Evolutionary conservation across 768 basidiomycete genomes (phyloP), one percentile per base, ranked within the genome.

Genomic region (Naematelia encephala): DNA sequence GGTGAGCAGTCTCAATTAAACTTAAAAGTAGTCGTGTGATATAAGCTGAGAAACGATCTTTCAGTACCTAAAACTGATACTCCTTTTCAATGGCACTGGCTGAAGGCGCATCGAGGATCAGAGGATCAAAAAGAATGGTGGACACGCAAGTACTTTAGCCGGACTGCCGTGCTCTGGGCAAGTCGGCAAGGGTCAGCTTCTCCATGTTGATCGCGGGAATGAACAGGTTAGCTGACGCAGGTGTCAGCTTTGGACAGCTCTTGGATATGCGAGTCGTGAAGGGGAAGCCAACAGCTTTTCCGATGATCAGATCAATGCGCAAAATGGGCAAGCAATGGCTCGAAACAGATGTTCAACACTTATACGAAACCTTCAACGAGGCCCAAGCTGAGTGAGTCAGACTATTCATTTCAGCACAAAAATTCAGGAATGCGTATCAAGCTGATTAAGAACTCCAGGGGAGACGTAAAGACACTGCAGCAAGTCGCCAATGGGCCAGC

Each of bases 311-410:
- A 39, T 39, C 34, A 16, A 8, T 39, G 34, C 34, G 34, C 34
- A 39, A 39, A 39, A 39, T 39, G 34, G 34, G 8, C 8, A 8
- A 8, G 16, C 8, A 39, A 16, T 39, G 8, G 8, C 34, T 39
- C 16, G 34, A 39, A 8, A 8, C 8, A 8, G 23, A 47, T 5
- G 46, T 25, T 12, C n/a, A 8, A 21, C n/a, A 10, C 8, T 11
- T 47, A 5, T 47, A 47, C 46, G 46, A 47, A 19, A 21, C 5
- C 12, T 25, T 47, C 12, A 8, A 11, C 46, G 19, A 21, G 46
- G 46, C 46, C 8, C 46, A 47, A 21, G 46, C 46, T 19, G 46
- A 19, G 46, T 47, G 46, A 47, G 46, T 47, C 19, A n/a, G n/a
- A n/a, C n/a, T n/a, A n/a, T n/a, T n/a, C n/a, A n/a, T 47, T 25